Conservation (phyloP, 441 rosid genomes). For the Eutrema salsugineum region DNA sequence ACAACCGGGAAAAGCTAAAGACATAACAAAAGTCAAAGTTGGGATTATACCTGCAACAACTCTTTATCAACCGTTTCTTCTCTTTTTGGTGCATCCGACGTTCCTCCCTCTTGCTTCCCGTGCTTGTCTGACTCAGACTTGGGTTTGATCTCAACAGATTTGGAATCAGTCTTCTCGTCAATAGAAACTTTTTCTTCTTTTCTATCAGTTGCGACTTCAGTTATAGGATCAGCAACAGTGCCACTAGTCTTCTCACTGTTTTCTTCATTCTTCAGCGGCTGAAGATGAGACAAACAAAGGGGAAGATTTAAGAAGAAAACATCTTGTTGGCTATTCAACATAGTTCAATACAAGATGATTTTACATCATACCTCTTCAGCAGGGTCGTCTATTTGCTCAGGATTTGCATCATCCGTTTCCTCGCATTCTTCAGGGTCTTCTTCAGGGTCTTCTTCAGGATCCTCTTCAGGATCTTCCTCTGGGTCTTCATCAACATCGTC, state of each 20-base stretch:
- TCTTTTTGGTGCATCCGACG: constrained; percentile 39
- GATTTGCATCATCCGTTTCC: constrained; percentile 55
- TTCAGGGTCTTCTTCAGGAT: constrained; percentile 74
- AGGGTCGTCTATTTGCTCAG: constrained; percentile 33
- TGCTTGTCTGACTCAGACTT: constrained; percentile 34
- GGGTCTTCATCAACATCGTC: constrained; percentile 33
- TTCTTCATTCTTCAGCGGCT: constrained; percentile 42
- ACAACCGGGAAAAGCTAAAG: not conserved
- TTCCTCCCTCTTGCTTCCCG: constrained; percentile 33
- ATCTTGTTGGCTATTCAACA: not conserved
- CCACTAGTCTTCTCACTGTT: constrained; percentile 33
- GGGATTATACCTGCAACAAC: constrained; percentile 63
- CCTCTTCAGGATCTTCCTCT: constrained; percentile 68
- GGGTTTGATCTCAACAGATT: constrained; percentile 40
- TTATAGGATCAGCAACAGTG: constrained; percentile 4
- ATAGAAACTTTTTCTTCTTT: constrained; percentile 34
- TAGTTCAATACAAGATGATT: not conserved
- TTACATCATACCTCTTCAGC: constrained; percentile 49
- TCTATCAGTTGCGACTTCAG: constrained; percentile 37
- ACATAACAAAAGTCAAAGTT: not conserved
- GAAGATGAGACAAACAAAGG: constrained; percentile 13
- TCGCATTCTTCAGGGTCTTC: constrained; percentile 73
- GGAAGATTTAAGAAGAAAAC: not conserved
- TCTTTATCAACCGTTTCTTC: constrained; percentile 64
- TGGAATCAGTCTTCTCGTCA: constrained; percentile 30